Evolutionary conservation across 75 land plant genomes (phyloP).

Genomic region (Isoetes taiwanensis): DNA sequence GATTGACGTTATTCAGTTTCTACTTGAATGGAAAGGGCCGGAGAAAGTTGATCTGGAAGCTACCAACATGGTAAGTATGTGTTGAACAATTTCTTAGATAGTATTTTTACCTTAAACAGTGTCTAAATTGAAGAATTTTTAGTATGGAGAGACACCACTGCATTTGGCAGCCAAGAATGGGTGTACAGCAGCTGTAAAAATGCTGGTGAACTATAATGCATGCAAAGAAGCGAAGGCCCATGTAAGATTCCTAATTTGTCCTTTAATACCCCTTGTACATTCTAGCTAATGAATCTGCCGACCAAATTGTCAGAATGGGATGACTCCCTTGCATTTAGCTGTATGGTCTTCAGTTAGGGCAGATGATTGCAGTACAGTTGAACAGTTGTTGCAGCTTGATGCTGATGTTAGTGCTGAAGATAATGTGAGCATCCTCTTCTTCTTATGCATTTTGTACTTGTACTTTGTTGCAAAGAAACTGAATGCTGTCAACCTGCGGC

Average conservation of each 20-base stretch:
- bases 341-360: constrained; percentile 58
- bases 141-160: constrained; percentile 1
- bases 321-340: constrained; percentile 87
- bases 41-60: constrained; percentile 62
- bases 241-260: constrained; percentile 3
- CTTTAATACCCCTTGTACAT: not conserved
- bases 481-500: not conserved
- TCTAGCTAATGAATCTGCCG: not conserved
- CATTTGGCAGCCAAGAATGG: constrained; percentile 9
- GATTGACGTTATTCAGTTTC: constrained; percentile 41
- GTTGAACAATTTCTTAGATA: not conserved
- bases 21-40: too few relatives aligned
- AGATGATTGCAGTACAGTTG: constrained; percentile 46
- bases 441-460: not conserved
- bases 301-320: constrained; percentile 62
- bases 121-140: not conserved
- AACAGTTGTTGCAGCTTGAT: constrained; percentile 46
- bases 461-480: not conserved
- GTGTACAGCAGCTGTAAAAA: not conserved
- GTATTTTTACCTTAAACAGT: not conserved
- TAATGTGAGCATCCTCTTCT: constrained; percentile 30
- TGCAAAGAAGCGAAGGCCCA: constrained; percentile 5
- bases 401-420: constrained; percentile 71
- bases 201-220: constrained; percentile 2
- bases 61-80: constrained; percentile 58